Conservation (phyloP, 2,329 filamentous ascomycete genomes). For the Coniochaeta sp. region DNA sequence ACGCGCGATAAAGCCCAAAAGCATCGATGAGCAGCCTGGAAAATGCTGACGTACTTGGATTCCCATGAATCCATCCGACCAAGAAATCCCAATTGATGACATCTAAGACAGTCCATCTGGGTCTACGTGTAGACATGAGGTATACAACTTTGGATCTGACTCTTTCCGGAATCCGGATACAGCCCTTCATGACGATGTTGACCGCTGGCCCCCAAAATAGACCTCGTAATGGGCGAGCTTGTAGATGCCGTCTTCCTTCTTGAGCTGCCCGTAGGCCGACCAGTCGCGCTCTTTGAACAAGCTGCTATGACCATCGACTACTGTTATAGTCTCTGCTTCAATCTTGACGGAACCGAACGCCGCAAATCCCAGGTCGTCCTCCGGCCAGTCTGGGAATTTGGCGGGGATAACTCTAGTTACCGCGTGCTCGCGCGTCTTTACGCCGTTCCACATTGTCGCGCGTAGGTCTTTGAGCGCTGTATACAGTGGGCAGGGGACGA, state of each 20-base stretch:
- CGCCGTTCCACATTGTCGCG: slow-evolving; percentile 33
- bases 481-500: not conserved
- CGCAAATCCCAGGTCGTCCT: slow-evolving; percentile 12
- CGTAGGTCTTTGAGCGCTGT: not conserved
- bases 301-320: too few species aligned
- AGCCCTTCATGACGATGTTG: too few species aligned
- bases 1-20: slow-evolving; percentile 1
- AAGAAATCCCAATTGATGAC: not conserved
- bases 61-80: too few species aligned
- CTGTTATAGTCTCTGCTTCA: too few species aligned
- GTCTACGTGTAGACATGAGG: too few species aligned
- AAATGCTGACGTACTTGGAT: not conserved
- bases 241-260: slow-evolving; percentile 10
- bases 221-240: slow-evolving; percentile 24
- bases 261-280: too few species aligned
- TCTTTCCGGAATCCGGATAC: too few species aligned
- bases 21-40: not conserved
- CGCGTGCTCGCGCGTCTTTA: slow-evolving; percentile 30
- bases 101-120: too few species aligned
- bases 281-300: too few species aligned
- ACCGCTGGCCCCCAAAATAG: slow-evolving; percentile 15
- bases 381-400: slow-evolving; percentile 15
- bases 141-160: too few species aligned
- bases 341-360: slow-evolving; percentile 7
- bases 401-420: slow-evolving; percentile 34